Evolutionary conservation across 1,139 yeast species (phyloP), one percentile per base, ranked within the genome.

Genomic region (Groenewaldozyma sp.): DNA sequence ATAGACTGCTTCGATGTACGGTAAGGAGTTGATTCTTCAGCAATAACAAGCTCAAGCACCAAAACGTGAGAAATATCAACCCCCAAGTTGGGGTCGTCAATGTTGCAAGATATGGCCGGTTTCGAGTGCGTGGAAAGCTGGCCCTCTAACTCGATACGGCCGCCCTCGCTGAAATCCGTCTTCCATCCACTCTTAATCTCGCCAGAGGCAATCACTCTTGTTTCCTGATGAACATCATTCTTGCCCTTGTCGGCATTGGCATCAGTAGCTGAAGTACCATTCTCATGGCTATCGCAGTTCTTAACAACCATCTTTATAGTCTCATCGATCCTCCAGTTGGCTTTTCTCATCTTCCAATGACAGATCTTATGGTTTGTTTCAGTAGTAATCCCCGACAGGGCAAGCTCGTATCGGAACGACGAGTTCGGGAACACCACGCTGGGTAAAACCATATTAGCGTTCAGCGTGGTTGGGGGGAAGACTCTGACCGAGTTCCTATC

Each of bases 141-240:
- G 46, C 65, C 55, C 18, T 76, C 47, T 43, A 86, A 59, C 60
- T 86, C 95, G 42, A 87, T 78, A 44, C 73, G 70, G 4, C 96
- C 97, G 29, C 68, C 67, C 26, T 77, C 82, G 13, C 76, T 62
- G 57, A 81, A 88, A 60, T 93, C 97, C 0, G 94, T 77, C 59
- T 91, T 91, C 98, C 98, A 91, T 4, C 98, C 98, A 19, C 74
- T 70, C 56, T 82, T 83, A 54, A 86, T 62, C 44, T 83, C 94
- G 4, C 95, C 95, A 41, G 77, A 74, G 11, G 80, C 73, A 10
- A 91, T 68, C 1, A 83, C 75, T 34, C 91, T 68, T 1, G 73
- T 70, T 52, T 86, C 95, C 37, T 38, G 29, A 32, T 34, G 28
- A 22, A 37, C 45, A 21, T 37, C 18, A 33, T 31, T 37, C 35